phyloP scores from a whole-genome alignment of 345 rosid species.

The Trapa bicornis region DNA sequence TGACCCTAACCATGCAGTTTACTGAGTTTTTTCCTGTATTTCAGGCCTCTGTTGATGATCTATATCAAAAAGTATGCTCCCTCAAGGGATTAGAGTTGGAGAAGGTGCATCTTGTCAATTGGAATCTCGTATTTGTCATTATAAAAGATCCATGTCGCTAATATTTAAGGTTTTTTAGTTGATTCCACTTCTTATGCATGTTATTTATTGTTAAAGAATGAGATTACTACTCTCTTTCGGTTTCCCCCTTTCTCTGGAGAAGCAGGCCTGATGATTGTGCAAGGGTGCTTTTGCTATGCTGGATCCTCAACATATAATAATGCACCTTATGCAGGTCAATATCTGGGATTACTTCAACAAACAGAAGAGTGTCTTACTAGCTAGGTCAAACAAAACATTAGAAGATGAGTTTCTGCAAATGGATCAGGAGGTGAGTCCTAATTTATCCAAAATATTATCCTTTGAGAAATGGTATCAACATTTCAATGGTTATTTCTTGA shows the following conservation, averaged over 20 bases:
- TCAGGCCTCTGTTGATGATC: slow-evolving; percentile 65
- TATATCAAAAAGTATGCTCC: slow-evolving; percentile 52
- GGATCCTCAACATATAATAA: neutral
- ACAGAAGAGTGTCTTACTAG: slow-evolving; percentile 27
- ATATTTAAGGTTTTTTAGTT: neutral
- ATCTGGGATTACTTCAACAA: slow-evolving; percentile 70
- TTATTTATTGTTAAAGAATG: neutral
- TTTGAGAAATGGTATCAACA: neutral
- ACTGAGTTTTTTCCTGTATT: slow-evolving; percentile 8
- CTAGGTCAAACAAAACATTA: slow-evolving; percentile 29
- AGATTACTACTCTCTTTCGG: neutral
- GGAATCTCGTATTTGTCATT: neutral
- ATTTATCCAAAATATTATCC: slow-evolving; percentile 1
- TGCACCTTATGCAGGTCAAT: slow-evolving; percentile 25
- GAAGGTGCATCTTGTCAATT: slow-evolving; percentile 33
- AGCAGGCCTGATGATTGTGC: too few species aligned
- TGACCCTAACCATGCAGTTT: neutral
- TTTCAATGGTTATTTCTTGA: neutral
- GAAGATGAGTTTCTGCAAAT: slow-evolving; percentile 60
- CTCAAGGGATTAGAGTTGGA: slow-evolving; percentile 40
- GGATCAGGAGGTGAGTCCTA: slow-evolving; percentile 65
- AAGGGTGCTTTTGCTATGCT: too few species aligned
- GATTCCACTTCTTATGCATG: neutral
- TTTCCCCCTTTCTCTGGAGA: neutral
- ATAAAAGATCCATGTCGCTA: neutral